Base-by-base conservation (phyloP, 768 basidiomycete genomes). In the Podaxis sp. region DNA sequence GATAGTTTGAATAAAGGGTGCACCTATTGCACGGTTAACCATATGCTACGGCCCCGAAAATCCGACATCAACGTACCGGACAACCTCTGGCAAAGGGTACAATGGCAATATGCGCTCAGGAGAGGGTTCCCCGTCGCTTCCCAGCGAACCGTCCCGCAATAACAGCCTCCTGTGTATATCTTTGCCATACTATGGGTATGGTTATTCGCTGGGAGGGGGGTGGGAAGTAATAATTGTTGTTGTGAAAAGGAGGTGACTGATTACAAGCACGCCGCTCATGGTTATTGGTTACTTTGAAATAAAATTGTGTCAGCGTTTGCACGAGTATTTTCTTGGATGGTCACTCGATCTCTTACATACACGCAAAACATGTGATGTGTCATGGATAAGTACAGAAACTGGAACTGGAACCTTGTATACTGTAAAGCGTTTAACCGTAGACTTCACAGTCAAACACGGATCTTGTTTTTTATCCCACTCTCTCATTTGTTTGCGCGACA, bases 61-160 rank as follows among this genome's bases (percentile, higher is more conserved):
- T 50, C 54, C 5, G 4, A 28, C 27, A 21, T 55, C 61, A 50
- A 14, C 32, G 13, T 67, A 81, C 86, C 83, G 64, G 73, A 82
- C 54, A 88, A 68, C 42, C 80, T 74, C 69, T 89, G 88, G 66
- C 89, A 90, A n/a, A 79, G 69, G 3, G 84, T 84, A 67, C 89
- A 90, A 66, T 90, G 89, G 63, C 86, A 89, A 66, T 83, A 89
- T 4, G 83, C 86, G 63, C 81, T 82, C 36, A 83, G 71, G 3
- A 82, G 64, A 0, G 87, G 85, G 36, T 67, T 70, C 1, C 82
- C 82, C 10, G 69, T 69, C 1, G 85, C 74, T 50, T 74, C 62
- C 62, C 83, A 89, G 0, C 80, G 69, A 3, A 82, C 72, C 2
- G 73, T 64, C n/a, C 81, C 76, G 62, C 88, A 89, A 66, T 82